Base-by-base conservation (phyloP, 345 rosid species). In the Syzygium grande region DNA sequence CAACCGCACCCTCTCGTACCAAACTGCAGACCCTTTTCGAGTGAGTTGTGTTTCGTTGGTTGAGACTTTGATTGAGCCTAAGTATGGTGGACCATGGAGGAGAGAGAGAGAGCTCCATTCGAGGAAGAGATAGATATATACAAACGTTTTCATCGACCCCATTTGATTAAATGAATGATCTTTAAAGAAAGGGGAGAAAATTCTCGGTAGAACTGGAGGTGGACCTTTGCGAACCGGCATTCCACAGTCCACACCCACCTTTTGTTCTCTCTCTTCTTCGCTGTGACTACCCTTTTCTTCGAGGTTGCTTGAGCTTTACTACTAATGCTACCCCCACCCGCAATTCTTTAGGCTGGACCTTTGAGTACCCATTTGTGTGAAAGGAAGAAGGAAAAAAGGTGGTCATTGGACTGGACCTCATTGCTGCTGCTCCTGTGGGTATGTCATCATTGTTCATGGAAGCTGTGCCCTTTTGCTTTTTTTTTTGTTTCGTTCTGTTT, bases 221-320 rank as follows among this genome's bases (percentile, higher is more conserved):
- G 93, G 95, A 91, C 92, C 96, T 87, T 84, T 51, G 34, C 41
- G 52, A 63, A 54, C 90, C 55, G 85, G 29, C 88, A 89, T 27
- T 87, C 88, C 84, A 65, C 88, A 89, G 21, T 87, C 88, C 84
- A 65, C 89, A 92, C 91, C 93, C 12, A 89, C 91, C 84, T 90
- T 86, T 85, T 89, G 84, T 89, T 90, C 87, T 88, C 61, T 25
- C 87, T 56, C 86, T 59, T 19, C 58, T 84, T 84, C 11, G 34
- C 55, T 54, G 14, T 53, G 65, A 54, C 88, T 49, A 23, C 25
- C 83, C 51, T 77, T 51, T 29, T 79, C 58, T 84, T 56, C 52
- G 77, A 41, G 52, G 38, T 92, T 91, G 85, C 97, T 91, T 94
- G 94, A 89, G 79, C 90, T 93, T 89, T 87, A 93, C 97, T 90